Conservation (phyloP, 768 basidiomycete species). For the Russula compacta region DNA sequence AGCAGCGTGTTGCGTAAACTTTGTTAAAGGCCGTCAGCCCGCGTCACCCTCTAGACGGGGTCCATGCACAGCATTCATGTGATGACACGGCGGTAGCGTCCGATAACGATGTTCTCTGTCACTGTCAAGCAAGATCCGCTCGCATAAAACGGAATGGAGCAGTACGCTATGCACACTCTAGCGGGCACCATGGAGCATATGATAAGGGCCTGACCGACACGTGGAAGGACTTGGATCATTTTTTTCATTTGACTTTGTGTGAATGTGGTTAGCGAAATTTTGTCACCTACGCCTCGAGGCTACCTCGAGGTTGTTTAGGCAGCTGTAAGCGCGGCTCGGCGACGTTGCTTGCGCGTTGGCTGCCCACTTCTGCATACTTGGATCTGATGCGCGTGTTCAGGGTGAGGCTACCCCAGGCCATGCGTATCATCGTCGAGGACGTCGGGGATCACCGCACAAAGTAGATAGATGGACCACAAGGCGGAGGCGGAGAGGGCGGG, state of each 20-base stretch:
- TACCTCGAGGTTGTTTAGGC: neutral
- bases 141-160: neutral
- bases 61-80: too few species aligned
- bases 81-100: too few species aligned
- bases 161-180: too few species aligned
- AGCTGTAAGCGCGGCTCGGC: too few species aligned
- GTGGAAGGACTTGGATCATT: neutral
- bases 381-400: slow-evolving; percentile 9
- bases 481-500: neutral
- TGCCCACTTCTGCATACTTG: neutral
- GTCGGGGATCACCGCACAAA: neutral
- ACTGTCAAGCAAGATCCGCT: neutral
- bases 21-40: neutral
- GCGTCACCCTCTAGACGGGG: too few species aligned
- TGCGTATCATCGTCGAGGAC: neutral
- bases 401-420: neutral
- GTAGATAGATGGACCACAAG: neutral
- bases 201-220: neutral
- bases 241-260: neutral
- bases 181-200: neutral
- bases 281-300: slow-evolving; percentile 6
- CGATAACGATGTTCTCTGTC: too few species aligned
- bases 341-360: neutral
- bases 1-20: neutral
- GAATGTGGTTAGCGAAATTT: neutral